Evolutionary conservation across 2,329 filamentous ascomycete genomes (phyloP), one percentile per base, ranked within the genome.

Genomic region (Stromatinia cepivora): DNA sequence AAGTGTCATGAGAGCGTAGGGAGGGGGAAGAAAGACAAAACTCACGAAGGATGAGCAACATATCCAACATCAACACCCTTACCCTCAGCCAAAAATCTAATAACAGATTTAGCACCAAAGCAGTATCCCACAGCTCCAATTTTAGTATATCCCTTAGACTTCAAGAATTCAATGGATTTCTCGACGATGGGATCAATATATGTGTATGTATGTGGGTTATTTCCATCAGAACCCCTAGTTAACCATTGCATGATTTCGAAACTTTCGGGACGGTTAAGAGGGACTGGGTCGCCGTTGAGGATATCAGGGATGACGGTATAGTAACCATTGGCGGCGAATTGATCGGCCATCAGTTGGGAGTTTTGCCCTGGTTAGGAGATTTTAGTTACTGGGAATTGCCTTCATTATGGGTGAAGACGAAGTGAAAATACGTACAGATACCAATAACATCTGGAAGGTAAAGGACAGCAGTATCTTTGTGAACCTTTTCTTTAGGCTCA

Each of bases 91-190:
- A 88, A 84, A 82, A 89, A 90, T 54, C 93, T 88, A 66, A 85
- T 84, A 46, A 92, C 87, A 78, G 91, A 93, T 86, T 91, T 92
- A 68, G 85, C 90, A 50, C 91, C 76, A 73, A 93, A 92, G 80
- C 91, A 93, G 80, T 93, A 93, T 0, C 91, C 91, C 0, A 88
- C 86, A 20, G 83, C 85, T 1, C 86, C 90, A 48, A 93, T 80
- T 72, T 84, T 86, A 77, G 85, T 87, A 58, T 85, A 79, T 1
- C 85, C 84, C 65, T 87, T 82, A 66, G 83, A 82, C 70, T 85
- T 84, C 66, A 93, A 77, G 68, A 86, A 83, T 77, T 87, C 85
- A 76, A 91, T 84, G 62, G 82, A 82, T 57, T 79, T 77, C 65
- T 81, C 79, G 66, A 87, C 80, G 71, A 88, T 76, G 0, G 75